A percentile compares a stretch with the other conserved stretches of the same genome.
Evolutionary conservation across 1,139 yeast species (phyloP).

Genomic region (Taphrina deformans): DNA sequence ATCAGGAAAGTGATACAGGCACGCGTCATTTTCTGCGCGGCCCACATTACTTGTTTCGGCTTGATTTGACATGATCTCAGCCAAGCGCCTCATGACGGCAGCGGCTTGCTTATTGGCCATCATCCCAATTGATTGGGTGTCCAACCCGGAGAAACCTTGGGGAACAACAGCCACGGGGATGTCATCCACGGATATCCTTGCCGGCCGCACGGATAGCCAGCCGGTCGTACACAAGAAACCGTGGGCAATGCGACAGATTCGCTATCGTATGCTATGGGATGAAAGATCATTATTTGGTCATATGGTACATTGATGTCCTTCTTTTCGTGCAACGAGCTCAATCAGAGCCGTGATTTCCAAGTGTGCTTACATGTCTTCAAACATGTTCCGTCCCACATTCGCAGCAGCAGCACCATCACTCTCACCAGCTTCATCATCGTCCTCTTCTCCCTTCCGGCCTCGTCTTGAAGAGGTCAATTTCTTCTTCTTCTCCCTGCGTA

Average conservation of each 20-base stretch:
- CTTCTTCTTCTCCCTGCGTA: conserved; percentile 1
- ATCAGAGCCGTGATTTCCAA: too few relatives aligned
- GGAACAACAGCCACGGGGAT: too few relatives aligned
- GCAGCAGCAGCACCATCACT: neutral
- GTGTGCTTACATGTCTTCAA: conserved; percentile 9
- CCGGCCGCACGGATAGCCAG: neutral
- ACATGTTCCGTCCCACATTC: conserved; percentile 1
- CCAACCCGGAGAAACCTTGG: neutral
- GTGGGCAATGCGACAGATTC: too few relatives aligned
- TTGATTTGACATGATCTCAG: neutral
- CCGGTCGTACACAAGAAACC: too few relatives aligned
- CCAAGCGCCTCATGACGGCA: neutral
- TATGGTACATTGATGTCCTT: too few relatives aligned
- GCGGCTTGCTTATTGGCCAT: neutral
- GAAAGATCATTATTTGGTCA: neutral
- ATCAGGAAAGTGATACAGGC: neutral
- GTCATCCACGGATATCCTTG: neutral
- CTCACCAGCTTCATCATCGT: conserved; percentile 1
- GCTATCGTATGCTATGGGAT: too few relatives aligned
- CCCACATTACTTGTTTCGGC: neutral
- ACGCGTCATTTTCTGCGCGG: neutral
- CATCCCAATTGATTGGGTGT: neutral
- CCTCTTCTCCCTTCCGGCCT: neutral
- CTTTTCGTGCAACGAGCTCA: too few relatives aligned
- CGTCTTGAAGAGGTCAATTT: neutral